A percentile compares a stretch with the other conserved stretches of the same genome.
These are phyloP conservation scores for Endoconidiophora polonica DNA, from an alignment of 2,329 filamentous ascomycete species.

Conservation along the genomic window DNA sequence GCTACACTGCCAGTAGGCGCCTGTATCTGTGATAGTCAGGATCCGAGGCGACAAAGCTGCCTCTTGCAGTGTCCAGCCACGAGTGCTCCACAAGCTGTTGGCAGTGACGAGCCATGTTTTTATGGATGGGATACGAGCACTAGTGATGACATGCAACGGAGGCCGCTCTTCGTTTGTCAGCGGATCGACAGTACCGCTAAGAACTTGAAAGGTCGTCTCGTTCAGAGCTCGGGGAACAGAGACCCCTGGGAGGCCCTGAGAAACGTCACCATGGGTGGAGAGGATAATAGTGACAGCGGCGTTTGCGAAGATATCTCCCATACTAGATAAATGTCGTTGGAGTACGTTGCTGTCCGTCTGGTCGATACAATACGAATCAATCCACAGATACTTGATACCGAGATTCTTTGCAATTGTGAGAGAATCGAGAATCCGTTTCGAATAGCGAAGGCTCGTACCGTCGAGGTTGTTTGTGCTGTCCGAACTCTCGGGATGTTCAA, in stretches of 20 bases:
- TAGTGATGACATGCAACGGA: no score
- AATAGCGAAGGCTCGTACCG: no score
- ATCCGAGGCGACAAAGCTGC: background rate
- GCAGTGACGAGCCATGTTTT: no score
- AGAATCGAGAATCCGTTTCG: constrained; percentile 19
- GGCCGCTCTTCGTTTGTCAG: no score
- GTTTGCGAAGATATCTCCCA: background rate
- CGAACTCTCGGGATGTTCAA: no score
- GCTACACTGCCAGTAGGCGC: no score
- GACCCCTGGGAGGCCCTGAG: background rate
- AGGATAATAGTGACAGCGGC: background rate
- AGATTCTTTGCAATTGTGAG: constrained; percentile 18
- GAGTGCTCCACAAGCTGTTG: background rate
- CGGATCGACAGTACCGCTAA: no score
- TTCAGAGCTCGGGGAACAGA: no score
- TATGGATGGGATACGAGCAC: no score
- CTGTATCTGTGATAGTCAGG: background rate
- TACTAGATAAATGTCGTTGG: background rate
- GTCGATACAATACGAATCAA: background rate
- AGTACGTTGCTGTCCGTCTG: background rate
- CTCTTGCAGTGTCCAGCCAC: constrained; percentile 3
- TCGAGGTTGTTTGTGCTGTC: no score
- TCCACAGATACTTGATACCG: background rate
- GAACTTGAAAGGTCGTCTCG: no score
- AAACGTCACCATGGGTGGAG: background rate